These are phyloP conservation scores for Elsinoe necatrix DNA, from an alignment of 2,329 filamentous ascomycete species.

Conservation along the genomic window DNA sequence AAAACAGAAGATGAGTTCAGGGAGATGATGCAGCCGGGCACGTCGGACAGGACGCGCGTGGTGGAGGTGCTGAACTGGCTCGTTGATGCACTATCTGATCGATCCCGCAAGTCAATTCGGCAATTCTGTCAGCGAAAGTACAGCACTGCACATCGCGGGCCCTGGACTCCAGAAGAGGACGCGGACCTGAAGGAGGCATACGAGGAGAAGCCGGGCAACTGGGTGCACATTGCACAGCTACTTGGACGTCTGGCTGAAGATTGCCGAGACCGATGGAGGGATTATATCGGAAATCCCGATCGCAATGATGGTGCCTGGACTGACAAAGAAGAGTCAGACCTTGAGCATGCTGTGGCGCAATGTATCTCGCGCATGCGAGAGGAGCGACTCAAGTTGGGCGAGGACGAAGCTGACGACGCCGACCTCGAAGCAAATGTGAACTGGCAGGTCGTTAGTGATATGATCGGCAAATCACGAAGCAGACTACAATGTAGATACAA, in stretches of 20 bases:
- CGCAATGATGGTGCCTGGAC: conserved; percentile 51
- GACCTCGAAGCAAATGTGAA: conserved; percentile 46
- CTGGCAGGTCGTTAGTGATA: conserved; percentile 56
- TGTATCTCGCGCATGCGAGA: conserved; percentile 44
- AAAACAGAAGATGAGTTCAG: conserved; percentile 3
- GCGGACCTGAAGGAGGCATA: conserved; percentile 43
- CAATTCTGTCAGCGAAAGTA: conserved; percentile 51
- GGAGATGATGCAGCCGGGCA: conserved; percentile 14
- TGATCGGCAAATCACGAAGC: conserved; percentile 54
- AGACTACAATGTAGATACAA: conserved; percentile 61
- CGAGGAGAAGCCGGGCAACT: conserved; percentile 46
- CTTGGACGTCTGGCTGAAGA: conserved; percentile 59
- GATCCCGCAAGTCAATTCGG: conserved; percentile 25
- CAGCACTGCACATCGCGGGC: conserved; percentile 53
- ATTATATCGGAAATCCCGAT: conserved; percentile 54
- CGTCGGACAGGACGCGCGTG: not conserved
- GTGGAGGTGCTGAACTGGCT: not conserved
- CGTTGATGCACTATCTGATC: conserved; percentile 7
- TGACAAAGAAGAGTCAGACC: conserved; percentile 48
- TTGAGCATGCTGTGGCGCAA: conserved; percentile 47
- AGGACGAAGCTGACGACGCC: conserved; percentile 25
- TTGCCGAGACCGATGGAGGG: conserved; percentile 61
- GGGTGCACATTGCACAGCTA: conserved; percentile 52
- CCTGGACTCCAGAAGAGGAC: conserved; percentile 54
- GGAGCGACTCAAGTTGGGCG: conserved; percentile 24